phyloP scores from a whole-genome alignment of 2,329 filamentous ascomycete genomes.

The Trichothecium roseum region DNA sequence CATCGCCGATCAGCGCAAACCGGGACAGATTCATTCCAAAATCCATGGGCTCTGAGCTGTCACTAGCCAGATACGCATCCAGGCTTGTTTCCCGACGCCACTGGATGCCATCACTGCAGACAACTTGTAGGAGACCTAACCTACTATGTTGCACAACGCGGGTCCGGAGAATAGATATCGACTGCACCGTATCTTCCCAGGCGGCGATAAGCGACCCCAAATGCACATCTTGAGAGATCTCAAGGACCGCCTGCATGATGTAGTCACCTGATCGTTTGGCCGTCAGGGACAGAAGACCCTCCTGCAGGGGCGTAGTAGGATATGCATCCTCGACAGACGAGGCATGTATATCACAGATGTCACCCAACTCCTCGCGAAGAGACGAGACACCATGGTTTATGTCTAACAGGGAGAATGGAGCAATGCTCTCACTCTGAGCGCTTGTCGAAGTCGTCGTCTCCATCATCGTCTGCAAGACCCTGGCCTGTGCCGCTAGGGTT shows the following conservation, averaged over 20 bases:
- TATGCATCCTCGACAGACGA: conserved; percentile 31
- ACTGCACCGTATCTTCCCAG: background rate
- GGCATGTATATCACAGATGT: too few species aligned
- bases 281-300: conserved; percentile 34
- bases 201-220: background rate
- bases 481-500: background rate
- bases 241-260: background rate
- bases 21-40: conserved; percentile 10
- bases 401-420: background rate
- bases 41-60: conserved; percentile 16
- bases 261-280: conserved; percentile 12
- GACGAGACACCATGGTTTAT: background rate
- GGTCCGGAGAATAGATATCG: background rate
- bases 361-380: background rate
- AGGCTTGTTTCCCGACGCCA: conserved; percentile 12
- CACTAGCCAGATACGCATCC: conserved; percentile 17
- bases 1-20: conserved; percentile 9
- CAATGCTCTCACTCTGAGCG: background rate
- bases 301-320: conserved; percentile 37
- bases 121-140: conserved; percentile 28
- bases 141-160: background rate
- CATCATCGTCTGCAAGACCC: too few species aligned
- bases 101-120: conserved; percentile 23
- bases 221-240: background rate
- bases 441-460: too few species aligned